These are phyloP conservation scores for Aspergillus glaucus DNA, from an alignment of 2,329 filamentous ascomycete species.

Conservation along the genomic window DNA sequence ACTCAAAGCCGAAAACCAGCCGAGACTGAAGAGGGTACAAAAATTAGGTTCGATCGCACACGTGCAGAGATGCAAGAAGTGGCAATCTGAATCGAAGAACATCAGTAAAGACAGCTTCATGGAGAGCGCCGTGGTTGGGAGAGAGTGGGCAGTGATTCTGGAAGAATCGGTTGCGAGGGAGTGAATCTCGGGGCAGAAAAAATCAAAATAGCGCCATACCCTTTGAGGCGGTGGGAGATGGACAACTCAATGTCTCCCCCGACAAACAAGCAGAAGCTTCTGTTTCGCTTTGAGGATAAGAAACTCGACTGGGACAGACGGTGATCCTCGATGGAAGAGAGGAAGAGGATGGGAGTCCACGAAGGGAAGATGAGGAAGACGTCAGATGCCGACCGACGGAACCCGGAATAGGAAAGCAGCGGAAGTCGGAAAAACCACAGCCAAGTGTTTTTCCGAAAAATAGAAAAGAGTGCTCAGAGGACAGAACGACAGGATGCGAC, in stretches of 20 bases:
- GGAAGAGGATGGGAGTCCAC: conserved; percentile 3
- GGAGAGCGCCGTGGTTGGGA: conserved; percentile 2
- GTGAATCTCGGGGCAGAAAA: conserved; percentile 8
- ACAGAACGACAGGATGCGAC: background rate
- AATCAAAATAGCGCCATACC: conserved; percentile 38
- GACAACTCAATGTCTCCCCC: conserved; percentile 98
- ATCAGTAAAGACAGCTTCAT: background rate
- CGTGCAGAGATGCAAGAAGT: background rate
- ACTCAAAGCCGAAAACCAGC: conserved; percentile 22
- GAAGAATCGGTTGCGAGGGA: background rate
- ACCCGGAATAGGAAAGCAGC: background rate
- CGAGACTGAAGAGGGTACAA: conserved; percentile 15
- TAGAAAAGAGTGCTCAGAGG: conserved; percentile 10
- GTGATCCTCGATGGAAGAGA: conserved; percentile 2
- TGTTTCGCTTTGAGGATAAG: background rate
- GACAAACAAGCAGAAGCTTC: conserved; percentile 13
- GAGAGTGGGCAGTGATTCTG: background rate
- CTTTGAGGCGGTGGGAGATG: conserved; percentile 65
- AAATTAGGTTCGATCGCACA: conserved; percentile 22
- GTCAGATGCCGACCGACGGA: conserved; percentile 1
- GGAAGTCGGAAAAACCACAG: conserved; percentile 28
- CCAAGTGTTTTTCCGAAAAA: conserved; percentile 29
- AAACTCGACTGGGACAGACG: conserved; percentile 6
- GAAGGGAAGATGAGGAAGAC: conserved; percentile 8
- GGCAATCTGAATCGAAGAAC: background rate